Evolutionary conservation across 495 filamentous ascomycete genomes (phyloP).

Genomic region (Aspergillus bridgeri): DNA sequence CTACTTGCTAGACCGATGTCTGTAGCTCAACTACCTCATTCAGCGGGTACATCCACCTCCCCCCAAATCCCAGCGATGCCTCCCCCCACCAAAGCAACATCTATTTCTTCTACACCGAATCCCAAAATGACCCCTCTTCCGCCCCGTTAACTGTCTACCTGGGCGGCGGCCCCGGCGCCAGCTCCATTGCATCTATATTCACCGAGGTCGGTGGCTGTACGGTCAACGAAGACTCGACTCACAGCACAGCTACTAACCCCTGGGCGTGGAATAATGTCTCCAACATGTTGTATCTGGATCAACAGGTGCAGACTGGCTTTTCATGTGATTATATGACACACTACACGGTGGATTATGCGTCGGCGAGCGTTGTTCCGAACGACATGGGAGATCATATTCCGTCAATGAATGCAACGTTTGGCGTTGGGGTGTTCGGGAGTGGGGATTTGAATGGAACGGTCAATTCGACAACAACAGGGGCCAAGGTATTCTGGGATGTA

Average conservation of each 20-base stretch:
- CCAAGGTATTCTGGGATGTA: background rate
- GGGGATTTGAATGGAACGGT: background rate
- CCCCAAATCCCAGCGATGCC: background rate
- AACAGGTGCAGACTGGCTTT: constrained; percentile 11
- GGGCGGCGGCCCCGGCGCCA: constrained; percentile 7
- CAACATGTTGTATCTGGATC: constrained; percentile 11
- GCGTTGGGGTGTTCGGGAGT: background rate
- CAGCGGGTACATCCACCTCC: background rate
- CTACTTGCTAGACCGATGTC: background rate
- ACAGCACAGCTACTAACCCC: constrained; percentile 8
- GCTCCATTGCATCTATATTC: constrained; percentile 3
- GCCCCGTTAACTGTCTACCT: constrained; percentile 10
- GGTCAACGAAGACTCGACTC: constrained; percentile 4
- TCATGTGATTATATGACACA: constrained; percentile 10
- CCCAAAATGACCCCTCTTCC: constrained; percentile 1
- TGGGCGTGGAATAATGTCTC: constrained; percentile 11
- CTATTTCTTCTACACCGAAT: constrained; percentile 5
- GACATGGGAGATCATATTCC: background rate
- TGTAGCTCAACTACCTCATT: background rate
- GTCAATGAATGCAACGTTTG: background rate
- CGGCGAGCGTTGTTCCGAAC: background rate
- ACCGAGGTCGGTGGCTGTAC: constrained; percentile 7
- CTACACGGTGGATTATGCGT: background rate
- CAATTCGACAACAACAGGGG: background rate
- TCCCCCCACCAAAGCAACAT: background rate